Evolutionary conservation across 306 rosid genomes (phyloP).

Genomic region (Begonia peltatifolia): DNA sequence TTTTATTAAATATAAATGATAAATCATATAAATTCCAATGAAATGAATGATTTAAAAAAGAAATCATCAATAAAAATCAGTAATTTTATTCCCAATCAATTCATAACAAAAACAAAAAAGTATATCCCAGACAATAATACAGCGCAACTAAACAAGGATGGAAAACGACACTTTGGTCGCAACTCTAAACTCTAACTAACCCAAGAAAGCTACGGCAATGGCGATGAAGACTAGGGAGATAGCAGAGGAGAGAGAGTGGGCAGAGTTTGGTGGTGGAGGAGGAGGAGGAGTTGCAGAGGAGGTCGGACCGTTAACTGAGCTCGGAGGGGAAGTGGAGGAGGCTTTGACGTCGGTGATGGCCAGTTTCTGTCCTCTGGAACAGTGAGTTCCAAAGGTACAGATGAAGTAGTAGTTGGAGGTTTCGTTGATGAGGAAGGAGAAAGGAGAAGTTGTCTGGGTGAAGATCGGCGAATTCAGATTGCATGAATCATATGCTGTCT

Average conservation of each 20-base stretch:
- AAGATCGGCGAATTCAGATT: neutral
- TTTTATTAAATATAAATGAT: no score
- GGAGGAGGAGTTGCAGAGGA: neutral
- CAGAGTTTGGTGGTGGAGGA: constrained; percentile 2
- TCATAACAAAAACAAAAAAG: no score
- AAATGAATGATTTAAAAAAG: no score
- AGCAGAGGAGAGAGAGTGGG: neutral
- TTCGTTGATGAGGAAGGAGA: constrained; percentile 1
- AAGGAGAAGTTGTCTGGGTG: constrained; percentile 6
- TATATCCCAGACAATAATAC: no score
- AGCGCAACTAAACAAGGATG: no score
- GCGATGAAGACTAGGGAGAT: neutral
- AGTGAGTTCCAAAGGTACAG: constrained; percentile 23
- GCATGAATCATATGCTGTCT: constrained; percentile 4
- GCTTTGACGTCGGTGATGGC: constrained; percentile 16
- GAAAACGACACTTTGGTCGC: no score
- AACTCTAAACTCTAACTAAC: no score
- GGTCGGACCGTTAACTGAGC: neutral
- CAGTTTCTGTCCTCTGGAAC: constrained; percentile 37
- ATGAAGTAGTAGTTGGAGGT: constrained; percentile 15
- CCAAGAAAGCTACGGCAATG: no score
- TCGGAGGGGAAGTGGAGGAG: neutral
- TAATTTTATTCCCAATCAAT: no score
- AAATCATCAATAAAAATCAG: no score
- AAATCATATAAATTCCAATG: no score